Base-by-base conservation (phyloP, 345 rosid genomes). In the Hibiscus syriacus region DNA sequence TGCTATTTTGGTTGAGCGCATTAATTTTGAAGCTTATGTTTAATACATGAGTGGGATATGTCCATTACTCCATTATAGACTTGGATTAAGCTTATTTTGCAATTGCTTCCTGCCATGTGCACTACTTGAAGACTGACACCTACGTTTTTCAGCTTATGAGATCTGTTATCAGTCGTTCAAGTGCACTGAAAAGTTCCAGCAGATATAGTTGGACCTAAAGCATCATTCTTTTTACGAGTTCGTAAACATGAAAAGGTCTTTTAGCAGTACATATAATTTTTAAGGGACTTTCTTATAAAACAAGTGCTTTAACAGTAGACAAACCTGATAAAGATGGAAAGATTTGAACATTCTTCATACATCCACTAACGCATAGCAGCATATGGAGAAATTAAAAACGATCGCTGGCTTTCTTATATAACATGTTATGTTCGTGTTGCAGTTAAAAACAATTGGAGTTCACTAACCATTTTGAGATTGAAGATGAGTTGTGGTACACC, bases 1-100 rank as follows among this genome's bases (percentile, higher is more conserved):
- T 49, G 56, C 57, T 45, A 5, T 26, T 64, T 26, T 64, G 14
- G 54, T 63, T 63, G 54, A 25, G 54, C 54, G n/a, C 67, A 64
- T 45, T 26, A 17, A 65, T 20, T 64, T 52, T 48, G 19, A 10
- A 10, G 68, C 9, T 19, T 25, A 55, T n/a, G 43, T 68, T 23
- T 38, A 26, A 25, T 41, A 39, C 32, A 26, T 49, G 22, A 65
- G 68, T 68, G 64, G 71, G 6, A 39, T 53, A 11, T 55, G 41
- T 20, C 38, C 63, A 68, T 55, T 11, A 38, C 14, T 52, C 57
- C 70, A 52, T 34, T 50, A 34, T 36, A 8, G 16, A 36, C 25
- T 16, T 20, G 11, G 13, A 22, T n/a, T n/a, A 50, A 32, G 10
- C 13, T 34, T 2, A 48, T 32, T 48, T 50, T 20, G 10, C 45